Conservation (phyloP, 768 basidiomycete species). For the Leccinum boreale region DNA sequence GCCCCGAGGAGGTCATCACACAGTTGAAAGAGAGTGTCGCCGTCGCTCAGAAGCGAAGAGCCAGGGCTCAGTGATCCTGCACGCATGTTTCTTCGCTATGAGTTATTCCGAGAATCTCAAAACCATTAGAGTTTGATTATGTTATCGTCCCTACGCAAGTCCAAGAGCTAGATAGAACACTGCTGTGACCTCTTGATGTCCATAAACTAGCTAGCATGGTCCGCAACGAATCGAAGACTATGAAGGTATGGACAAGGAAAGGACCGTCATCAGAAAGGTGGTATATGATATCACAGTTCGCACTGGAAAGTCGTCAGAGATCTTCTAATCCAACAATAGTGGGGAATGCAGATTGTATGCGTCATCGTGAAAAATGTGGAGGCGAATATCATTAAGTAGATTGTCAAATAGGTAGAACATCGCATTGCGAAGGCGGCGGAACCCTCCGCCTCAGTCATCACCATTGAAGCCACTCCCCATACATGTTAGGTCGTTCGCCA, state of each 20-base stretch:
- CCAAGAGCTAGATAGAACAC: slow-evolving; percentile 15
- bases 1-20: slow-evolving; percentile 76
- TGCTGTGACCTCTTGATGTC: slow-evolving; percentile 2
- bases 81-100: neutral
- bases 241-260: slow-evolving; percentile 26
- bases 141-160: slow-evolving; percentile 24
- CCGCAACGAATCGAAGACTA: slow-evolving; percentile 16
- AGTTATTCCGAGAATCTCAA: neutral
- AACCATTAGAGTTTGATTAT: slow-evolving; percentile 27
- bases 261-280: slow-evolving; percentile 25
- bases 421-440: slow-evolving; percentile 3
- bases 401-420: slow-evolving; percentile 20
- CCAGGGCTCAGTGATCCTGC: slow-evolving; percentile 10
- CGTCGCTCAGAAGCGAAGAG: slow-evolving; percentile 54
- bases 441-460: slow-evolving; percentile 17
- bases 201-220: slow-evolving; percentile 17
- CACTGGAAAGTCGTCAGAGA: slow-evolving; percentile 19
- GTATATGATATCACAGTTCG: slow-evolving; percentile 30
- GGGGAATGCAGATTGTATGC: slow-evolving; percentile 24
- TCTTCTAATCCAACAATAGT: slow-evolving; percentile 32
- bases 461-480: slow-evolving; percentile 78
- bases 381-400: slow-evolving; percentile 30
- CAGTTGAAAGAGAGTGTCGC: slow-evolving; percentile 68
- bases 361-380: slow-evolving; percentile 24
- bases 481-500: slow-evolving; percentile 92